These are phyloP conservation scores for Chlamydomonas sp. DNA, from an alignment of 139 green algal genomes.

Conservation along the genomic window DNA sequence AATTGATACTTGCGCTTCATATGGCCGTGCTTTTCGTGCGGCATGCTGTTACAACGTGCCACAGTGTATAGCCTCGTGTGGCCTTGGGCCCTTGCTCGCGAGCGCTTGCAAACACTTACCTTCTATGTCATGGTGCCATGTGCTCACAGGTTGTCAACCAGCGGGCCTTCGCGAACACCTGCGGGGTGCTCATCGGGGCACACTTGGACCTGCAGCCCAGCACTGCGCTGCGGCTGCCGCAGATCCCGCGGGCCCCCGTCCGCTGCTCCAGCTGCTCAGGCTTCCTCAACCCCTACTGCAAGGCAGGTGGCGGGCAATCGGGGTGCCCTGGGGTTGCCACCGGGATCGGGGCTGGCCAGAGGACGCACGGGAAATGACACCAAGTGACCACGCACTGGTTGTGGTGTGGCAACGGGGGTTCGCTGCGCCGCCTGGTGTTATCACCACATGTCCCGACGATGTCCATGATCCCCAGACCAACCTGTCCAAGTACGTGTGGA, in stretches of 20 bases:
- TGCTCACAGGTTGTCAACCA: constrained; percentile 29
- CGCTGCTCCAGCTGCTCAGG: constrained; percentile 26
- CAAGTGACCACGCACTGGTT: too few relatives aligned
- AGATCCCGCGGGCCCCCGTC: not conserved
- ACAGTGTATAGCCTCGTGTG: not conserved
- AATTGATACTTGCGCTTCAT: not conserved
- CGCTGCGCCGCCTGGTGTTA: not conserved
- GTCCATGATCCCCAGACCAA: constrained; percentile 11
- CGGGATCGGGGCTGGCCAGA: not conserved
- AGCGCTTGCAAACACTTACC: not conserved
- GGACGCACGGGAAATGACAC: not conserved
- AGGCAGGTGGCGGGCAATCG: not conserved
- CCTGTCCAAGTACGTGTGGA: constrained; percentile 29
- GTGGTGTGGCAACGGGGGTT: not conserved
- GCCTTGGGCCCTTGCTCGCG: not conserved
- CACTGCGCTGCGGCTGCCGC: not conserved
- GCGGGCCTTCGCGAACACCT: constrained; percentile 29
- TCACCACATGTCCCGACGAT: not conserved
- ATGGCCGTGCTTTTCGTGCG: not conserved
- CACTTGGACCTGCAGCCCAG: constrained; percentile 20
- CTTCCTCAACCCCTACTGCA: constrained; percentile 41
- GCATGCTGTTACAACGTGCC: not conserved
- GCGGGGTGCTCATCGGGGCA: constrained; percentile 14
- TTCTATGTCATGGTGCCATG: not conserved
- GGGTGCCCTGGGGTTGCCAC: not conserved